Percentiles rank a stretch among this genome's conserved stretches.
These are phyloP conservation scores for Amanita rubescens DNA, from an alignment of 768 basidiomycete species.

Conservation along the genomic window DNA sequence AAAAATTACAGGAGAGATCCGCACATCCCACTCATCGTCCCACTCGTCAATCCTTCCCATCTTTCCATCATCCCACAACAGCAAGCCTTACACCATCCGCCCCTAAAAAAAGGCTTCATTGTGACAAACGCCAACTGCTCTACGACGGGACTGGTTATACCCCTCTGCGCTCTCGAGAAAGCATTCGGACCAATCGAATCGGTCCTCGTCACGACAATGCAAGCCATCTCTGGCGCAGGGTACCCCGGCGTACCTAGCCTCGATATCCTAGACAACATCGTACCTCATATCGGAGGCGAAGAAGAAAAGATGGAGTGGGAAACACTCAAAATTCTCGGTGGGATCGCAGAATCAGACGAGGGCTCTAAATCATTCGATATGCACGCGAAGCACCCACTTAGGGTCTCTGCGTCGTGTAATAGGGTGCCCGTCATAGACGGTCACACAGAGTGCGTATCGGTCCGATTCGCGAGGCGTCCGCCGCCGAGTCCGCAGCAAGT, in stretches of 20 bases:
- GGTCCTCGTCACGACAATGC: slow-evolving; percentile 90
- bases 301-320: slow-evolving; percentile 99
- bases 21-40: slow-evolving; percentile 90
- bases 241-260: slow-evolving; percentile 89
- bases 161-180: slow-evolving; percentile 84
- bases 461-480: slow-evolving; percentile 73
- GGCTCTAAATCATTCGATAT: slow-evolving; percentile 70
- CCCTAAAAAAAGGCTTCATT: slow-evolving; percentile 82
- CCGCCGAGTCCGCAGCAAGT: slow-evolving; percentile 86
- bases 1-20: slow-evolving; percentile 94
- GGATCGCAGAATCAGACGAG: slow-evolving; percentile 49
- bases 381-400: slow-evolving; percentile 74
- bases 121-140: slow-evolving; percentile 99
- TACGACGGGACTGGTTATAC: slow-evolving; percentile 88
- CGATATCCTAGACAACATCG: slow-evolving; percentile 93
- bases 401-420: slow-evolving; percentile 88
- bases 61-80: slow-evolving; percentile 82
- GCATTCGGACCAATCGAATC: slow-evolving; percentile 92
- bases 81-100: slow-evolving; percentile 56
- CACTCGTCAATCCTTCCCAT: slow-evolving; percentile 88
- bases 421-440: slow-evolving; percentile 96
- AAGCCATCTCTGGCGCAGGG: slow-evolving; percentile 96
- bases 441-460: slow-evolving; percentile 84
- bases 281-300: slow-evolving; percentile 90
- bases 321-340: slow-evolving; percentile 93